A percentile compares a stretch with the other conserved stretches of the same genome.
Evolutionary conservation across 768 basidiomycete genomes (phyloP).

Genomic region (Boletus edulis): DNA sequence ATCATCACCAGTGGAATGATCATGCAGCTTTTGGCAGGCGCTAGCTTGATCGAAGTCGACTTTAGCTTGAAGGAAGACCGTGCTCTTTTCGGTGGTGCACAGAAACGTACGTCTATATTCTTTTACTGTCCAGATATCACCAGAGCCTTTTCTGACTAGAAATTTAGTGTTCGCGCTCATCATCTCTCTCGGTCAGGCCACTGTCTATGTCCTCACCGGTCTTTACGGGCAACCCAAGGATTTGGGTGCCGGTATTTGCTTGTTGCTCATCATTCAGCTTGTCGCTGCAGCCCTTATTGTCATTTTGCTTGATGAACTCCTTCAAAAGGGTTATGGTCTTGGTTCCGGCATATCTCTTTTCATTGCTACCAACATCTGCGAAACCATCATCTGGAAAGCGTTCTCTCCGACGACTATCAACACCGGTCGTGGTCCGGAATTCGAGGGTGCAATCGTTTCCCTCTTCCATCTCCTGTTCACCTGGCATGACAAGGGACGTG

Average conservation of each 20-base stretch:
- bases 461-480: slow-evolving; percentile 98
- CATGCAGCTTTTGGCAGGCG: slow-evolving; percentile 98
- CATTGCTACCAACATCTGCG: slow-evolving; percentile 99
- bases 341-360: slow-evolving; percentile 98
- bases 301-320: slow-evolving; percentile 96
- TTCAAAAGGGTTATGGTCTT: slow-evolving; percentile 98
- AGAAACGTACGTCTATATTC: slow-evolving; percentile 72
- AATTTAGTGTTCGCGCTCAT: slow-evolving; percentile 89
- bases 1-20: slow-evolving; percentile 99
- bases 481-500: slow-evolving; percentile 97
- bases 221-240: slow-evolving; percentile 93
- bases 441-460: slow-evolving; percentile 94
- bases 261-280: slow-evolving; percentile 95
- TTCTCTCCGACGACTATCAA: slow-evolving; percentile 98
- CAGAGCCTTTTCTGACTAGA: not conserved
- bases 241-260: slow-evolving; percentile 94
- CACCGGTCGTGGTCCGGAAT: slow-evolving; percentile 97
- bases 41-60: slow-evolving; percentile 97
- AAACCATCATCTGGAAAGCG: slow-evolving; percentile 99
- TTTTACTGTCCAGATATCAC: not conserved
- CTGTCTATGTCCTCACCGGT: slow-evolving; percentile 95
- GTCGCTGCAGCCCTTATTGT: slow-evolving; percentile 93
- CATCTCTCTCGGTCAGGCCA: slow-evolving; percentile 94
- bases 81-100: slow-evolving; percentile 91
- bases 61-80: slow-evolving; percentile 97